Evolutionary conservation across 2,329 filamentous ascomycete genomes (phyloP).

Genomic region (Cladosporium austrohemisphaericum): DNA sequence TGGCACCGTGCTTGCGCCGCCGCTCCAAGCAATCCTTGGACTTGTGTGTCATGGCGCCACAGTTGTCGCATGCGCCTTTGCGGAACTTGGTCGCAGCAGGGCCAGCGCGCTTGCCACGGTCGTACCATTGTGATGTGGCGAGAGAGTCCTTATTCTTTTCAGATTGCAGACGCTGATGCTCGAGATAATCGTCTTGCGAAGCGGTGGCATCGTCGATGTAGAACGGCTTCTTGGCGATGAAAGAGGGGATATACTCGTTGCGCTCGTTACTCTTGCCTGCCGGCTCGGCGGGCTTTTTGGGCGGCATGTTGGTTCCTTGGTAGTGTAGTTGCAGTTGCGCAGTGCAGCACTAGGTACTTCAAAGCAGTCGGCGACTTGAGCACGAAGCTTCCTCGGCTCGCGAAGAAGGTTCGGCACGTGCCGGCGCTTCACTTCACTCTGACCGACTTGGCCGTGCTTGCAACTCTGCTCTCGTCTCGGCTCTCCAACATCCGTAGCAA

Average conservation of each 20-base stretch:
- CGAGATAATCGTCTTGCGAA: slow-evolving; percentile 79
- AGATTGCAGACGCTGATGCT: slow-evolving; percentile 86
- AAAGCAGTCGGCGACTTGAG: background rate
- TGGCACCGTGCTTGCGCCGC: slow-evolving; percentile 83
- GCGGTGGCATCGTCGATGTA: slow-evolving; percentile 76
- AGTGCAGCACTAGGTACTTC: background rate
- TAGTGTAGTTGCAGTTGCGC: background rate
- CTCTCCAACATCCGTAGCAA: slow-evolving; percentile 7
- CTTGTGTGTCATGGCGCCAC: slow-evolving; percentile 94
- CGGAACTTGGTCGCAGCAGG: slow-evolving; percentile 93
- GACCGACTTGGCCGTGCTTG: background rate
- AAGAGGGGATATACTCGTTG: slow-evolving; percentile 96
- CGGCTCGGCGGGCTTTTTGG: slow-evolving; percentile 81
- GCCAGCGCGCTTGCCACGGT: slow-evolving; percentile 73
- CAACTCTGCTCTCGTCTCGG: background rate
- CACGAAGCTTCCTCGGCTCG: background rate
- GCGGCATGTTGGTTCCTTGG: slow-evolving; percentile 33
- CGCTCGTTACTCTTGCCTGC: slow-evolving; percentile 66
- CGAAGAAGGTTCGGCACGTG: background rate
- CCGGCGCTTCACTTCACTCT: no score
- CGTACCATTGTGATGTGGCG: slow-evolving; percentile 81
- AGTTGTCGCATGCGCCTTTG: slow-evolving; percentile 98
- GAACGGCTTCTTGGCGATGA: slow-evolving; percentile 97
- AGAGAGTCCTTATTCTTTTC: slow-evolving; percentile 55
- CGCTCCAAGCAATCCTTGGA: slow-evolving; percentile 88